A percentile compares a stretch with the other conserved stretches of the same genome.
Evolutionary conservation across 805 yeast species (phyloP).

Genomic region (Phaffomyces thermotolerans): DNA sequence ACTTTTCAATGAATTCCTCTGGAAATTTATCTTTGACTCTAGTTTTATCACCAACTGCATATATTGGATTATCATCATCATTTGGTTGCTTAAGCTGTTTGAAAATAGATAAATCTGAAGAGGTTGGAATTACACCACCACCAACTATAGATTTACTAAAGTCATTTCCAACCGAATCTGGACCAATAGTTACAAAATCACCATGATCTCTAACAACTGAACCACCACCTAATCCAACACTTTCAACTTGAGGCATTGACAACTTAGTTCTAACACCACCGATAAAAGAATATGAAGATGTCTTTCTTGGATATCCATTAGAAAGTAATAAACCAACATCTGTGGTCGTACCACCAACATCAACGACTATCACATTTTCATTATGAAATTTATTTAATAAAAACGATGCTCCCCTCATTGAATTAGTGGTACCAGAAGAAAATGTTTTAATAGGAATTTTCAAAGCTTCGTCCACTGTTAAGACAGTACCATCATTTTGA

Average conservation of each 20-base stretch:
- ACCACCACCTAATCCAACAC: constrained; percentile 47
- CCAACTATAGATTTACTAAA: constrained; percentile 30
- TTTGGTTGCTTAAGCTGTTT: neutral
- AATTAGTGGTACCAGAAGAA: constrained; percentile 44
- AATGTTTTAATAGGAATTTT: constrained; percentile 38
- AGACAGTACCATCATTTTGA: constrained; percentile 44
- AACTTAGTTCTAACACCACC: constrained; percentile 44
- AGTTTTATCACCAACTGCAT: constrained; percentile 8
- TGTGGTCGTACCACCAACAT: constrained; percentile 47
- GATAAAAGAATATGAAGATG: constrained; percentile 35
- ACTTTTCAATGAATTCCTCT: constrained; percentile 13
- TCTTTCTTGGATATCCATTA: constrained; percentile 41
- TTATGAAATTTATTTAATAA: constrained; percentile 27
- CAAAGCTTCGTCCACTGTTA: constrained; percentile 34
- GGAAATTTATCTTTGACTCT: constrained; percentile 20
- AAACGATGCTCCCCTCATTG: constrained; percentile 43
- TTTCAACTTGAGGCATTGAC: constrained; percentile 45
- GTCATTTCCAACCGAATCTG: constrained; percentile 41
- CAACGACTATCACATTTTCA: constrained; percentile 32
- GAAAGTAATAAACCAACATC: constrained; percentile 40
- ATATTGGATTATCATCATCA: constrained; percentile 7
- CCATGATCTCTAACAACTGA: constrained; percentile 33
- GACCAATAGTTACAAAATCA: constrained; percentile 32
- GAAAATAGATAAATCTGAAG: constrained; percentile 29
- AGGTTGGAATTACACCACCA: constrained; percentile 35